Evolutionary conservation across 2,329 filamentous ascomycete species (phyloP).

Genomic region (Diplodia intermedia): DNA sequence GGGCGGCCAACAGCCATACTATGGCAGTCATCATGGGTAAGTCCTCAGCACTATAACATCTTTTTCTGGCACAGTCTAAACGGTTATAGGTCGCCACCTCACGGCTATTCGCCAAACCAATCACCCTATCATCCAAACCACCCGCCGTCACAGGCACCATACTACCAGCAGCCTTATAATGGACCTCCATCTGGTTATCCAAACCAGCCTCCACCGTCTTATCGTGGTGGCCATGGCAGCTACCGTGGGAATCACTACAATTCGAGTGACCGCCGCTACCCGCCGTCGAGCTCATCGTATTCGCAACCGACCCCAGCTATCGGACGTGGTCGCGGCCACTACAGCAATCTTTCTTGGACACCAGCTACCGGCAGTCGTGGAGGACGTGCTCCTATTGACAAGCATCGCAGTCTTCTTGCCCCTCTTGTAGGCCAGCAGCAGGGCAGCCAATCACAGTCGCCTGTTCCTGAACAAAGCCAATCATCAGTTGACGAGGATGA

Average conservation of each 20-base stretch:
- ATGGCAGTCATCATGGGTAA: slow-evolving; percentile 60
- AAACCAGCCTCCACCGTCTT: slow-evolving; percentile 50
- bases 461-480: slow-evolving; percentile 37
- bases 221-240: slow-evolving; percentile 60
- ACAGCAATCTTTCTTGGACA: slow-evolving; percentile 76
- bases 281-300: slow-evolving; percentile 54
- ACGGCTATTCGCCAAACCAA: slow-evolving; percentile 64
- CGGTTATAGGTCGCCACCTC: slow-evolving; percentile 50
- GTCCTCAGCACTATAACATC: slow-evolving; percentile 39
- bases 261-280: slow-evolving; percentile 54
- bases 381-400: slow-evolving; percentile 54
- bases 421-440: slow-evolving; percentile 35
- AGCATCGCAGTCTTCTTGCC: slow-evolving; percentile 36
- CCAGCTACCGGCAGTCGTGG: slow-evolving; percentile 62
- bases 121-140: slow-evolving; percentile 60
- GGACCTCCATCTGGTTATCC: slow-evolving; percentile 63
- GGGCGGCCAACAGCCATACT: slow-evolving; percentile 54
- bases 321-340: slow-evolving; percentile 64
- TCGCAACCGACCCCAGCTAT: slow-evolving; percentile 48
- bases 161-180: slow-evolving; percentile 61
- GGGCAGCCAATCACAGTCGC: slow-evolving; percentile 33
- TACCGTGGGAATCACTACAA: slow-evolving; percentile 68
- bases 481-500: slow-evolving; percentile 61
- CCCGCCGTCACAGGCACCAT: slow-evolving; percentile 58
- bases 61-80: slow-evolving; percentile 39